Base-by-base conservation (phyloP, 2,329 filamentous ascomycete species). In the Rutstroemia sp. region DNA sequence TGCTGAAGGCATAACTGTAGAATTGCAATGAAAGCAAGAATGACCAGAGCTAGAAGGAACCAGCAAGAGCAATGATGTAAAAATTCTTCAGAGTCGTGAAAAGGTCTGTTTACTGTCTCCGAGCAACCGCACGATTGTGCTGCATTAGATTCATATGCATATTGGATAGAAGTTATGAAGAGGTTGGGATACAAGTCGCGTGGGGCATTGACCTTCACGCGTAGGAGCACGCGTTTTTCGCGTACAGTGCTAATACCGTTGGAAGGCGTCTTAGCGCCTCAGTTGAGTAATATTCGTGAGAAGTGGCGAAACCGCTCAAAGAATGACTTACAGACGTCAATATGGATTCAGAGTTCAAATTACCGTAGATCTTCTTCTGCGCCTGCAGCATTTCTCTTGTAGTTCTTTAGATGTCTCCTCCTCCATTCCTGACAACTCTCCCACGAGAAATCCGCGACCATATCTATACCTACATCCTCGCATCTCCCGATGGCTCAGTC, bases 401-500 rank as follows among this genome's bases (percentile, higher is more conserved):
- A 34, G 30, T 34, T 34, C 12, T 34, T 34, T 34, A 49, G 3
- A 65, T 65, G 62, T 25, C 59, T 47, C 48, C 46, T 30, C 42
- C 46, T 23, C 39, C 54, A 3, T 67, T 68, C 48, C 62, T 67
- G 8, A 51, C 57, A 34, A 57, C 55, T 27, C 60, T 68, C 30
- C 66, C 66, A 16, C 56, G 66, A 54, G 66, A 67, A 45, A 65
- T 68, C 21, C 60, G 66, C 21, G 66, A 68, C 48, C 61, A 62
- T n/a, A 67, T 68, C 16, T 68, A 67, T 45, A 63, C 59, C 23
- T 64, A 59, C 25, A 56, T 65, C 34, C 60, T 68, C 38, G 59
- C 61, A 8, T 60, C 60, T 19, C 58, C 59, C 16, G 61, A 61
- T n/a, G 61, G 61, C 36, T 19, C 38, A 19, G 61, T 64, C 36